Base-by-base conservation (phyloP, 495 filamentous ascomycete genomes). In the Chaetomium cochliodes region DNA sequence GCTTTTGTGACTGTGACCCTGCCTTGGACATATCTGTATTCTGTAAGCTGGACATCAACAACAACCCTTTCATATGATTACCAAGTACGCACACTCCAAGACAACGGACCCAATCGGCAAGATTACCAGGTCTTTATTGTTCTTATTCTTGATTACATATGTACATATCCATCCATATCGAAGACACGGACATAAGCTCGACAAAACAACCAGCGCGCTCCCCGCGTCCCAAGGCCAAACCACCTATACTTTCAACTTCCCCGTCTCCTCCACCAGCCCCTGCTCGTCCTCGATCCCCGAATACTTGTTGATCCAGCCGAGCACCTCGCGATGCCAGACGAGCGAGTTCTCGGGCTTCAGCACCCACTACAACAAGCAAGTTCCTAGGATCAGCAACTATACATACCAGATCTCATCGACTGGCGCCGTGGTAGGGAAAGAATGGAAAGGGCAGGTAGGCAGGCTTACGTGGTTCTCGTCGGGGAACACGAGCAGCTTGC, bases 301-400 rank as follows among this genome's bases (percentile, higher is more conserved):
- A 69, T 87, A 88, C 74, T 89, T 89, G 76, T 97, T 97, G 64
- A 97, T 93, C 87, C 88, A 98, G 55, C 87, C 87, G 41, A 97
- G 67, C 12, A 97, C 92, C 44, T 90, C 89, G n/a, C 82, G 85
- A 73, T 97, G 92, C 93, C 93, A 98, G 50, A 94, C 80, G 25
- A 97, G 77, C 11, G 86, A 88, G 73, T 97, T 98, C 73, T 98
- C 93, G 3, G 88, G 91, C 71, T 96, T 93, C 50, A 97, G 70
- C 23, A 98, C 92, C 90, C 91, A 98, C 77, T 96, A 82, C 15
- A n/a, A 82, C 15, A n/a, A 9, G 18, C 28, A 30, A 30, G n/a
- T 20, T 18, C 44, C 44, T 37, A 44, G 1, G 13, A n/a, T 47
- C n/a, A 47, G 44, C n/a, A 47, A 22, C n/a, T n/a, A 22, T 6